These are phyloP conservation scores for Spatholobus suberectus DNA, from an alignment of 306 rosid species.

Conservation along the genomic window DNA sequence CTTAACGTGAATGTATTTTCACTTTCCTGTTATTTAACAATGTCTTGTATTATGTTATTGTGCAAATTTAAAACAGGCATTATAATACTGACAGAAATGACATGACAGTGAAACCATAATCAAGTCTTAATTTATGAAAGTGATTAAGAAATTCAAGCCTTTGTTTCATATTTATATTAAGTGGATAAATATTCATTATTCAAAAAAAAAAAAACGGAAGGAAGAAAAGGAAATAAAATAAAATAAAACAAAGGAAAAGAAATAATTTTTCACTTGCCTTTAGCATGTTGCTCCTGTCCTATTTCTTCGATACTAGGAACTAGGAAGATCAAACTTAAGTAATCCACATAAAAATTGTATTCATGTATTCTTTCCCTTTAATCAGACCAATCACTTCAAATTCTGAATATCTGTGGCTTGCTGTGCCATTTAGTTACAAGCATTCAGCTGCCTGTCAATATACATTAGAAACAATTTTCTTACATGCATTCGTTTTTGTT, in stretches of 20 bases:
- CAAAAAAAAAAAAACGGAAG: not conserved
- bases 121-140: not conserved
- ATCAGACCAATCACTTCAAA: not conserved
- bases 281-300: not conserved
- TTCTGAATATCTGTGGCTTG: not conserved
- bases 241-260: not conserved
- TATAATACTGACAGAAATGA: not conserved
- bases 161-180: slow-evolving; percentile 10
- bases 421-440: not conserved
- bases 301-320: not conserved
- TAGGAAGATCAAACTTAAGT: not conserved
- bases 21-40: not conserved
- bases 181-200: not conserved
- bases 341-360: not conserved
- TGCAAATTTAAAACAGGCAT: not conserved
- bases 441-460: not conserved
- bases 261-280: not conserved
- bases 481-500: slow-evolving; percentile 2
- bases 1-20: not conserved
- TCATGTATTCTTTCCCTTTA: not conserved
- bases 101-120: not conserved
- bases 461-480: not conserved
- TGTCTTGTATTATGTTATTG: not conserved
- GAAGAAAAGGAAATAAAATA: not conserved
- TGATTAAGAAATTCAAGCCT: not conserved